Evolutionary conservation across 140 eudicot genomes (phyloP), one percentile per base, ranked within the genome.

Genomic region (Ambrosia hybrid): DNA sequence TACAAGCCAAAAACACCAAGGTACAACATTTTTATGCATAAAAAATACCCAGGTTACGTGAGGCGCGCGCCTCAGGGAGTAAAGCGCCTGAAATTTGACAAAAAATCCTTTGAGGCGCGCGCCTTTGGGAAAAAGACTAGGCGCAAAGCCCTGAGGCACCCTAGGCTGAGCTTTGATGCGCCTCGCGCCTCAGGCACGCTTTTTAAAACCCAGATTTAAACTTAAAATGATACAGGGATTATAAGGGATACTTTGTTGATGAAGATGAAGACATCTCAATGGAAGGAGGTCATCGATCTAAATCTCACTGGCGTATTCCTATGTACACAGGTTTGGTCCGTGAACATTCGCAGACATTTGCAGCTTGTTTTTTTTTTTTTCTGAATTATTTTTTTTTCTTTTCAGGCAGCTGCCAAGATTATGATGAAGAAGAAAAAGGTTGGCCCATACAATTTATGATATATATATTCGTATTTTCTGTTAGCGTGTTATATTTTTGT

Each of bases 231-330:
- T 75, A 52, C 68, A 85, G 91, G 95, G 52, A 88, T 85, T 48
- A 70, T 76, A 17, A 74, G 86, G 70, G 95, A 88, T 79, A 83
- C 82, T 57, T 67, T 80, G 73, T 76, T 83, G 71, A 73, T 73
- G 87, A 83, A 85, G 51, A 88, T 88, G 95, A 85, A 78, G 76
- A 75, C 62, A 60, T 46, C 87, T 53, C 91, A 85, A 71, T 88
- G 95, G 95, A 83, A 88, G 67, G 91, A 88, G 59, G 91, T 88
- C 15, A 81, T 88, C 71, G 84, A 85, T 79, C 52, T 85, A 80
- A 83, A 88, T 67, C 95, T 88, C 46, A 88, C 95, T 0, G 95
- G 95, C 16, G 87, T 88, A 37, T 88, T 80, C 70, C 77, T 88
- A 3, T 84, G 90, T 67, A 84, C 94, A 34, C 88, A 85, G 94